Conservation (phyloP, 345 rosid species). For the Microthlaspi erraticum region DNA sequence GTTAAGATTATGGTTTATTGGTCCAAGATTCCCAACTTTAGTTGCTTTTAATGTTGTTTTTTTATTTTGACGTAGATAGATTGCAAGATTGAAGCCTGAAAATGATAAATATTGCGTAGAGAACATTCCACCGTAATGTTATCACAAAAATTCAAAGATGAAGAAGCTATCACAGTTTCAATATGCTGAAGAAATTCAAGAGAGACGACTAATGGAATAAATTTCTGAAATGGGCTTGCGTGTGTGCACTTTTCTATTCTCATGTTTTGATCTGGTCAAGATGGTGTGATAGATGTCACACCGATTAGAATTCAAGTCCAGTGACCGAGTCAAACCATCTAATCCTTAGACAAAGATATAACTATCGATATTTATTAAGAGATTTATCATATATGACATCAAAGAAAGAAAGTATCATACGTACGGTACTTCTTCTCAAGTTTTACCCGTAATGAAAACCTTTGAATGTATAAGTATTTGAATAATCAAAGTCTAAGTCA, state of each 20-base stretch:
- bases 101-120: background rate
- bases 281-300: background rate
- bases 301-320: constrained; percentile 4
- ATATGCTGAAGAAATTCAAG: background rate
- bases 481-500: constrained; percentile 24
- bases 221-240: background rate
- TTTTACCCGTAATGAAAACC: constrained; percentile 29
- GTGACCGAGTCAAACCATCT: constrained; percentile 18
- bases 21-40: background rate
- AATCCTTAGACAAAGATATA: constrained; percentile 1
- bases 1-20: constrained; percentile 14
- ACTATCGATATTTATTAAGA: background rate
- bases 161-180: too few relatives aligned
- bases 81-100: background rate
- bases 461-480: constrained; percentile 5
- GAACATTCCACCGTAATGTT: background rate
- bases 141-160: background rate
- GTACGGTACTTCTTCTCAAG: constrained; percentile 18
- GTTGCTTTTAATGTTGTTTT: background rate
- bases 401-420: constrained; percentile 17
- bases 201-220: too few relatives aligned
- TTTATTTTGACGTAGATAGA: background rate
- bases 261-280: constrained; percentile 4
- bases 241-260: background rate
- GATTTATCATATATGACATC: background rate